phyloP scores from a whole-genome alignment of 2,329 filamentous ascomycete genomes.

The Colletotrichum karsti region DNA sequence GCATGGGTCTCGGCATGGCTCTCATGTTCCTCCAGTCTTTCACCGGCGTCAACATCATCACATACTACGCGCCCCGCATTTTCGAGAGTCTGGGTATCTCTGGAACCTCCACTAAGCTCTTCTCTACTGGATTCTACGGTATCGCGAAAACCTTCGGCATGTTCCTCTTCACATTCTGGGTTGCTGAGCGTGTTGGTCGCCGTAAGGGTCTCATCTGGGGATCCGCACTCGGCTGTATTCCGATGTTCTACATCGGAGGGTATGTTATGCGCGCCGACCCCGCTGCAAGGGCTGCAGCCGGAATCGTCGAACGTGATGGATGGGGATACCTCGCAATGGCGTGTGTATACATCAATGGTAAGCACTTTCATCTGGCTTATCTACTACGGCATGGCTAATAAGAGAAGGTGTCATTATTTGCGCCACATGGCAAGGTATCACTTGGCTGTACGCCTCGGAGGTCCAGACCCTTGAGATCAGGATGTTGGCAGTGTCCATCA shows the following conservation, averaged over 20 bases:
- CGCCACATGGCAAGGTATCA: slow-evolving; percentile 51
- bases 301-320: slow-evolving; percentile 50
- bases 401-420: slow-evolving; percentile 39
- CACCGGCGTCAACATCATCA: slow-evolving; percentile 65
- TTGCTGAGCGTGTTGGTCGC: slow-evolving; percentile 57
- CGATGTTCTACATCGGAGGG: slow-evolving; percentile 49
- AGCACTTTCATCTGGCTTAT: background rate
- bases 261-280: slow-evolving; percentile 42
- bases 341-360: slow-evolving; percentile 51
- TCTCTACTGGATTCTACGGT: slow-evolving; percentile 51
- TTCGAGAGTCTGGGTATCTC: slow-evolving; percentile 46
- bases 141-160: slow-evolving; percentile 46
- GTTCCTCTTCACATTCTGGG: slow-evolving; percentile 49
- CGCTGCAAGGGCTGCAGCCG: slow-evolving; percentile 49
- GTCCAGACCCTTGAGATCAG: slow-evolving; percentile 52
- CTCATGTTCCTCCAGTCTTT: slow-evolving; percentile 53
- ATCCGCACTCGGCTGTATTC: slow-evolving; percentile 46
- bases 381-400: background rate
- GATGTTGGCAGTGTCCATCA: slow-evolving; percentile 44
- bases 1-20: slow-evolving; percentile 60
- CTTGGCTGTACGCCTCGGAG: slow-evolving; percentile 55
- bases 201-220: slow-evolving; percentile 56
- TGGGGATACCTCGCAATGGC: slow-evolving; percentile 57
- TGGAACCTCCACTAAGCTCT: slow-evolving; percentile 42
- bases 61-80: slow-evolving; percentile 58